Evolutionary conservation across 106 monocot species (phyloP).

Genomic region (Apostasia ramifera): DNA sequence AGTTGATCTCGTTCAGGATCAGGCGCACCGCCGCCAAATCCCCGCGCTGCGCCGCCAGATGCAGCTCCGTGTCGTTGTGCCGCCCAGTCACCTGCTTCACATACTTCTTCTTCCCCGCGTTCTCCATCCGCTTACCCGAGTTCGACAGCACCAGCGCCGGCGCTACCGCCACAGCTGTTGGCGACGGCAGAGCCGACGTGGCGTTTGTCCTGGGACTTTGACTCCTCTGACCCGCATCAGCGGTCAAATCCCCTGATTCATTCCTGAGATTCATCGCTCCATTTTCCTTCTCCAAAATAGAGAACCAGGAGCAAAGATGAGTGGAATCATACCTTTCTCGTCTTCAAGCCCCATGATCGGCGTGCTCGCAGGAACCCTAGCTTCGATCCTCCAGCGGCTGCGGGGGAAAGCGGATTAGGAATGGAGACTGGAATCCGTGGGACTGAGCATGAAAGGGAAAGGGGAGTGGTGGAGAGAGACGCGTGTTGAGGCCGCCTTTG

Average conservation of each 20-base stretch:
- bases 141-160: slow-evolving; percentile 40
- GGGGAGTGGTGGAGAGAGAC: background rate
- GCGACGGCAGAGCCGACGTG: slow-evolving; percentile 5
- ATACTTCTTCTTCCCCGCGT: slow-evolving; percentile 41
- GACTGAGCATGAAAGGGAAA: background rate
- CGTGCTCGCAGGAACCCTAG: background rate
- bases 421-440: background rate
- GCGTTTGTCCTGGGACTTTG: background rate
- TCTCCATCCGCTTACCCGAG: slow-evolving; percentile 44
- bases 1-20: slow-evolving; percentile 29
- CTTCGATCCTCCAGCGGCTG: background rate
- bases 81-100: slow-evolving; percentile 68
- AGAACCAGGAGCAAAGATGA: background rate
- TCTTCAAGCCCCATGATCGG: background rate
- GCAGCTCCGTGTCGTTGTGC: slow-evolving; percentile 66
- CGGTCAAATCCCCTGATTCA: background rate
- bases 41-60: slow-evolving; percentile 55
- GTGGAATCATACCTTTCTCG: background rate
- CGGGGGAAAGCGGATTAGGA: background rate
- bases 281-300: background rate
- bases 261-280: background rate
- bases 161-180: background rate
- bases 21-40: slow-evolving; percentile 28
- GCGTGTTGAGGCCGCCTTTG: background rate
- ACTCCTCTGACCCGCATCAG: background rate